A percentile compares a stretch with the other conserved stretches of the same genome.
phyloP scores from a whole-genome alignment of 2,329 filamentous ascomycete species.

The Epichloe festucae region DNA sequence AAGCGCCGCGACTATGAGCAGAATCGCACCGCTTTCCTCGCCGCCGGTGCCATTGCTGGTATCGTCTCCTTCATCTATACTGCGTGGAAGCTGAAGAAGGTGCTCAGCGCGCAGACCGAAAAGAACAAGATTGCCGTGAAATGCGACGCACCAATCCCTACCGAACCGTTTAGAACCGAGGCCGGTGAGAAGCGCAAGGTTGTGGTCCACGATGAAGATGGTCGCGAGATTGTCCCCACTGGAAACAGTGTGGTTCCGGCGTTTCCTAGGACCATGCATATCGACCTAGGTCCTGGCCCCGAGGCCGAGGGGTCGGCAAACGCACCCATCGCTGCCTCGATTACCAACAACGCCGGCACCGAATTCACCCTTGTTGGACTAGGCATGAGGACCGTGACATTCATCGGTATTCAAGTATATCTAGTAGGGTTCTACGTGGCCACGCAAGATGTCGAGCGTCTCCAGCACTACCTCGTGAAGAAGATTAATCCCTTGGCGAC shows the following conservation, averaged over 20 bases:
- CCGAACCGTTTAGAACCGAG: slow-evolving; percentile 34
- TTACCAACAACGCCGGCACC: slow-evolving; percentile 29
- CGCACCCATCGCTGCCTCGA: slow-evolving; percentile 24
- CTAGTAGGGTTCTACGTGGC: slow-evolving; percentile 88
- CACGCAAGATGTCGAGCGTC: slow-evolving; percentile 63
- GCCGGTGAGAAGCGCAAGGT: slow-evolving; percentile 40
- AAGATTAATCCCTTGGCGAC: slow-evolving; percentile 67
- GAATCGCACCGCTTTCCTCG: slow-evolving; percentile 37
- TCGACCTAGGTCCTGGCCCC: slow-evolving; percentile 33
- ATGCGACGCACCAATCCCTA: slow-evolving; percentile 25
- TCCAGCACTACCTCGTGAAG: slow-evolving; percentile 67
- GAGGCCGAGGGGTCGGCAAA: slow-evolving; percentile 1
- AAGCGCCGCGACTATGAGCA: slow-evolving; percentile 36
- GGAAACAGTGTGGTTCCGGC: slow-evolving; percentile 67
- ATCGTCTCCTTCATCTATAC: slow-evolving; percentile 38
- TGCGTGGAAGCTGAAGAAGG: slow-evolving; percentile 36
- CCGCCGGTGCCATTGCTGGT: slow-evolving; percentile 36
- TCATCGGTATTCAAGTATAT: slow-evolving; percentile 84
- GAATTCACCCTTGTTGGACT: slow-evolving; percentile 84
- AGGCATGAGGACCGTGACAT: slow-evolving; percentile 80
- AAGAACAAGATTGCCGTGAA: slow-evolving; percentile 30
- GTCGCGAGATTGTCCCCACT: slow-evolving; percentile 64
- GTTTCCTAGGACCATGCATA: slow-evolving; percentile 60
- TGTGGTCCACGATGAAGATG: slow-evolving; percentile 53
- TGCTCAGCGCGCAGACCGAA: slow-evolving; percentile 20